phyloP scores from a whole-genome alignment of 495 filamentous ascomycete genomes.

The Neurospora sp. region DNA sequence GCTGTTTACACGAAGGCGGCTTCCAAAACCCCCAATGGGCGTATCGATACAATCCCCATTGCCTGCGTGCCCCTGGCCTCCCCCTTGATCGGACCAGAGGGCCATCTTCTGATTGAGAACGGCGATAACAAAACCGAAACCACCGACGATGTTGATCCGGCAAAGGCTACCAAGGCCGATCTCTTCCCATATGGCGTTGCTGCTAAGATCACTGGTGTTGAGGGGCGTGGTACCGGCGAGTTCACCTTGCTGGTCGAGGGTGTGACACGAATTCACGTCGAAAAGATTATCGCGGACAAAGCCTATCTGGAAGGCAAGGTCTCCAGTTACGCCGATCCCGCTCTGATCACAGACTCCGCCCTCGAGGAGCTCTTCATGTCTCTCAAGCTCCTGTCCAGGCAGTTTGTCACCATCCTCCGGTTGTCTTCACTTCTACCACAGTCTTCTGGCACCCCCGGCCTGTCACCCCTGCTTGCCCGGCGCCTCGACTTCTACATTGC shows the following conservation, averaged over 20 bases:
- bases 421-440: conserved; percentile 66
- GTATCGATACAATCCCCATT: conserved; percentile 55
- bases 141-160: conserved; percentile 23
- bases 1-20: conserved; percentile 59
- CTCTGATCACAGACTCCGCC: conserved; percentile 34
- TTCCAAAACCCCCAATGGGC: conserved; percentile 50
- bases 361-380: conserved; percentile 62
- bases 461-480: conserved; percentile 76
- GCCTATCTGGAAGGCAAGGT: conserved; percentile 81
- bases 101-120: conserved; percentile 56
- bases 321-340: conserved; percentile 18
- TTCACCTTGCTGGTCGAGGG: conserved; percentile 81
- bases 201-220: conserved; percentile 74
- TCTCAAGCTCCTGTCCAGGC: conserved; percentile 70
- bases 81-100: conserved; percentile 53
- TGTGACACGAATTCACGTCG: conserved; percentile 61
- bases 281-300: conserved; percentile 62
- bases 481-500: conserved; percentile 77
- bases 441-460: conserved; percentile 40
- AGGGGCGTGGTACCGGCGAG: conserved; percentile 68
- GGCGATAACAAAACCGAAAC: conserved; percentile 30
- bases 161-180: conserved; percentile 55
- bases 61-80: conserved; percentile 75
- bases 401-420: conserved; percentile 69
- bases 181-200: conserved; percentile 67